phyloP scores from a whole-genome alignment of 768 basidiomycete genomes.

The Suillus ampliporus region DNA sequence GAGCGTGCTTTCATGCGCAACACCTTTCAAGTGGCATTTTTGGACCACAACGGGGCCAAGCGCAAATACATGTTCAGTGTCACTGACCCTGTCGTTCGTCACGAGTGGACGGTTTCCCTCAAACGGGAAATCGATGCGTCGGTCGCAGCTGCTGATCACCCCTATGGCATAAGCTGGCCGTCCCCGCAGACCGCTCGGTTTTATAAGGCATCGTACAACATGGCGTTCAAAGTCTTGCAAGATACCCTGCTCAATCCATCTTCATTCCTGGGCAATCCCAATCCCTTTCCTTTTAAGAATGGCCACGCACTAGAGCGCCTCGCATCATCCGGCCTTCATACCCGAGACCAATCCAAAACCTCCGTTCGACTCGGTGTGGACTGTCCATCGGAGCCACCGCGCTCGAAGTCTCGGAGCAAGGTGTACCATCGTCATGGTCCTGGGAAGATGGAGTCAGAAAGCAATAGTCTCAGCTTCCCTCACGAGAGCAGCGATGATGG shows the following conservation, averaged over 20 bases:
- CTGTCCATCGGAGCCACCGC: conserved; percentile 48
- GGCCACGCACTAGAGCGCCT: conserved; percentile 43
- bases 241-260: conserved; percentile 71
- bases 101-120: conserved; percentile 74
- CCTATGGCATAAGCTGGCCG: conserved; percentile 40
- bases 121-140: conserved; percentile 69
- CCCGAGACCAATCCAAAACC: conserved; percentile 14
- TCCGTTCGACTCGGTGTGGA: conserved; percentile 8
- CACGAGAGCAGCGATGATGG: conserved; percentile 38
- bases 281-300: conserved; percentile 33
- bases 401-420: conserved; percentile 75
- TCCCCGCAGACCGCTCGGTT: conserved; percentile 50
- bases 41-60: conserved; percentile 65
- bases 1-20: conserved; percentile 97
- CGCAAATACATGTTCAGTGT: conserved; percentile 96
- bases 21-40: conserved; percentile 92
- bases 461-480: conserved; percentile 24
- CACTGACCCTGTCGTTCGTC: conserved; percentile 74
- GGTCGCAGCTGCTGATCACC: conserved; percentile 26
- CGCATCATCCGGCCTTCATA: conserved; percentile 13
- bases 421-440: conserved; percentile 67
- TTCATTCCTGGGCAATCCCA: conserved; percentile 20
- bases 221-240: conserved; percentile 84
- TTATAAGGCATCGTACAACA: conserved; percentile 69
- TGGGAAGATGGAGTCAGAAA: conserved; percentile 69